A percentile compares a stretch with the other conserved stretches of the same genome.
These are phyloP conservation scores for Arthrobotrys entomopaga DNA, from an alignment of 2,329 filamentous ascomycete genomes.

Conservation along the genomic window DNA sequence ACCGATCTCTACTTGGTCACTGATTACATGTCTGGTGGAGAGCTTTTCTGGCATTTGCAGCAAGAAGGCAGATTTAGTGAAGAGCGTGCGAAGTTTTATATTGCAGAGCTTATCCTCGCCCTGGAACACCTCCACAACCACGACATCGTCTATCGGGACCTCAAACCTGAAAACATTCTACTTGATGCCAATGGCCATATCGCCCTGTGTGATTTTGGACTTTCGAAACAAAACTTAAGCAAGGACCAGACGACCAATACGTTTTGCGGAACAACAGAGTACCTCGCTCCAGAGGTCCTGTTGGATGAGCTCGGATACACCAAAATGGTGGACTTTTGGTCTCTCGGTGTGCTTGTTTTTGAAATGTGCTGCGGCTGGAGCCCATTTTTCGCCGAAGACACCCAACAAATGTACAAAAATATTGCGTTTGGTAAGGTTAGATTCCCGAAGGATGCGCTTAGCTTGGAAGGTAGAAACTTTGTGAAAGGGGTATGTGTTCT, in stretches of 20 bases:
- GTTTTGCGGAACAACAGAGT: conserved; percentile 98
- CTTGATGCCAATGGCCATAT: conserved; percentile 98
- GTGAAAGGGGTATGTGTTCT: conserved; percentile 76
- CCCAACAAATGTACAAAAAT: conserved; percentile 99
- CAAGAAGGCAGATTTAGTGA: conserved; percentile 97
- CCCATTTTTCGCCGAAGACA: conserved; percentile 98
- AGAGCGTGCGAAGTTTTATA: conserved; percentile 96
- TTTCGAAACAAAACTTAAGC: conserved; percentile 96
- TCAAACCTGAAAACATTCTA: conserved; percentile 97
- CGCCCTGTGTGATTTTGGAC: conserved; percentile 93
- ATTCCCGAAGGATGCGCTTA: conserved; percentile 93
- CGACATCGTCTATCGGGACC: conserved; percentile 95
- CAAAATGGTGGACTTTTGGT: conserved; percentile 99
- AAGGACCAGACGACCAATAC: conserved; percentile 99
- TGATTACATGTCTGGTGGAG: conserved; percentile 98
- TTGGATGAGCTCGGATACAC: conserved; percentile 97
- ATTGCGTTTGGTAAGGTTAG: conserved; percentile 98
- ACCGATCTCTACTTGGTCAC: conserved; percentile 98
- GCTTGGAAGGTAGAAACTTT: conserved; percentile 94
- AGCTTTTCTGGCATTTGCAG: conserved; percentile 98
- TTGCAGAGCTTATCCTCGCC: conserved; percentile 93
- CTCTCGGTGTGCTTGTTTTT: conserved; percentile 93
- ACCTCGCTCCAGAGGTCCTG: conserved; percentile 92
- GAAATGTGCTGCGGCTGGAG: conserved; percentile 99
- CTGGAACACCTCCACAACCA: conserved; percentile 95